Evolutionary conservation across 2,329 filamentous ascomycete genomes (phyloP), one percentile per base, ranked within the genome.

Genomic region (Parafenestella ontariensis): DNA sequence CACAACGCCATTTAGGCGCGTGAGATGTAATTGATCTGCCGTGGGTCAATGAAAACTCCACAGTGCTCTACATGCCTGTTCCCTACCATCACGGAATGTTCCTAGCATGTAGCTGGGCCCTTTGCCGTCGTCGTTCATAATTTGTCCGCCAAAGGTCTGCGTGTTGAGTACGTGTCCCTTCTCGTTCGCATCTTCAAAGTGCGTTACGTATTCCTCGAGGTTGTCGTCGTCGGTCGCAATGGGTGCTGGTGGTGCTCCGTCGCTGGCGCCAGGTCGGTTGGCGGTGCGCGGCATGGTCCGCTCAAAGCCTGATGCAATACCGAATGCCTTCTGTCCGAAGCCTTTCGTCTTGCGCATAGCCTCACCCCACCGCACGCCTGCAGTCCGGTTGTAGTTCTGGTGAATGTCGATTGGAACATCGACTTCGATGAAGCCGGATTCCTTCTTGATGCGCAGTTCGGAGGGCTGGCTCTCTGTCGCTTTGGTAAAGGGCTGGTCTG

Each of bases 111-210:
- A 96, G 62, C 82, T 79, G 8, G 86, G 85, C 62, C 91, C 89
- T 20, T 89, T 89, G 60, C 89, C 85, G 60, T 88, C 86, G 2
- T 87, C 81, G 36, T 86, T 83, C 11, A 88, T 82, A 57, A 91
- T 88, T 73, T 94, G 88, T 0, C 95, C 95, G 41, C 92, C 93
- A 20, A 96, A 82, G 0, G 92, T 96, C 79, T 96, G 92, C 55
- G 87, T 89, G 45, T 87, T 83, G 71, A 97, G 78, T 3, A 96
- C 88, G 61, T 88, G 87, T 49, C 89, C 89, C 66, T 87, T 85
- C 49, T 86, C 82, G 46, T 89, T 82, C 5, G 89, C 88, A 61
- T 88, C 87, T 45, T 83, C 80, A 81, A 90, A 77, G 36, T 72
- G 57, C 8, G 61, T 59, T 8, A 76, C 60, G 17, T 74, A 88